Conservation (phyloP, 768 basidiomycete species). For the Holtermannia corniformis region DNA sequence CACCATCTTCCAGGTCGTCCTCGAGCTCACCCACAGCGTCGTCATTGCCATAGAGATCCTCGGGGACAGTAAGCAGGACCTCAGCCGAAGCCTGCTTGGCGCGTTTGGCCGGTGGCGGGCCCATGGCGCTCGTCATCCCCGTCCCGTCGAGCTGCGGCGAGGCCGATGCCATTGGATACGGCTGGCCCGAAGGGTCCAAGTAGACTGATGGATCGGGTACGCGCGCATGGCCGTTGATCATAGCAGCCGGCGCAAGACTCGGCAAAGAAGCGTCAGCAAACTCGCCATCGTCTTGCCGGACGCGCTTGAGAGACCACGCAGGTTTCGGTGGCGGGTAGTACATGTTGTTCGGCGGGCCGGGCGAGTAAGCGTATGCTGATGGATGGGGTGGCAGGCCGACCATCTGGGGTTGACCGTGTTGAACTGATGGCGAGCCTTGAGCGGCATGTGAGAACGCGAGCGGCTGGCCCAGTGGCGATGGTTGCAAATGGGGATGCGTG, state of each 20-base stretch:
- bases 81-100: neutral
- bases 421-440: constrained; percentile 20
- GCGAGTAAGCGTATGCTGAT: constrained; percentile 33
- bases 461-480: constrained; percentile 15
- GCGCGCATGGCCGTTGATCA: constrained; percentile 22
- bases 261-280: constrained; percentile 4
- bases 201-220: constrained; percentile 20
- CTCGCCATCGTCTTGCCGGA: constrained; percentile 8
- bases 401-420: constrained; percentile 14
- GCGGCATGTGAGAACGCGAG: constrained; percentile 19
- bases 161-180: constrained; percentile 13
- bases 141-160: constrained; percentile 6
- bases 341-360: constrained; percentile 40
- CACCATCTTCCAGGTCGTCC: constrained; percentile 22
- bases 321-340: constrained; percentile 12
- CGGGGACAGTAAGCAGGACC: neutral
- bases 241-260: constrained; percentile 21
- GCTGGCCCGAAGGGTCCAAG: constrained; percentile 37
- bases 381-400: constrained; percentile 24
- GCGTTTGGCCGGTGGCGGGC: constrained; percentile 22
- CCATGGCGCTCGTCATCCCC: constrained; percentile 8
- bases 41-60: too few relatives aligned
- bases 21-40: constrained; percentile 7
- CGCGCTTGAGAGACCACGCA: constrained; percentile 1
- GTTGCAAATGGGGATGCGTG: constrained; percentile 43